These are phyloP conservation scores for Leccinum variicolor DNA, from an alignment of 768 basidiomycete genomes.

Conservation along the genomic window DNA sequence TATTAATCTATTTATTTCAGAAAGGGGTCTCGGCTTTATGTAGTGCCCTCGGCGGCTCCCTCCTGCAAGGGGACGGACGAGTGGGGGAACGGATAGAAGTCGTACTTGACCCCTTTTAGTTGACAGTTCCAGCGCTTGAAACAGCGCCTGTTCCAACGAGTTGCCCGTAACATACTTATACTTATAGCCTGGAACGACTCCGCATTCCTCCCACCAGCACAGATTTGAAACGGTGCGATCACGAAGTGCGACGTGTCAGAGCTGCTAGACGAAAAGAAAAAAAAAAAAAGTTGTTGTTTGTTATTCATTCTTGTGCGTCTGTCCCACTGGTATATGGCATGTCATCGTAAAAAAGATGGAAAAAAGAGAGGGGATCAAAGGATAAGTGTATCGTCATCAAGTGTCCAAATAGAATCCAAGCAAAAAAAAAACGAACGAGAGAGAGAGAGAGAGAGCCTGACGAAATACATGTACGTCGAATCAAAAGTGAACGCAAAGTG, in stretches of 20 bases:
- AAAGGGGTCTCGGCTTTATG: neutral
- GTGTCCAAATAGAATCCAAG: constrained; percentile 6
- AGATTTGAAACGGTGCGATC: neutral
- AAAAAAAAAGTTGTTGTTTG: neutral
- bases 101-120: neutral
- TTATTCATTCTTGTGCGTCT: neutral
- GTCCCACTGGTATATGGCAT: constrained; percentile 6
- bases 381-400: constrained; percentile 1
- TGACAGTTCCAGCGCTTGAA: too few relatives aligned
- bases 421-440: neutral
- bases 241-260: too few relatives aligned
- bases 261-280: too few relatives aligned
- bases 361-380: neutral
- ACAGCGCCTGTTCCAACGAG: too few relatives aligned
- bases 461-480: constrained; percentile 15
- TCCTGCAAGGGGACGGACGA: neutral
- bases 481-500: constrained; percentile 17
- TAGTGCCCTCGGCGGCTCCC: neutral
- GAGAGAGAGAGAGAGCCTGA: constrained; percentile 1
- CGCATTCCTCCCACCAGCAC: neutral
- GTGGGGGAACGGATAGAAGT: neutral
- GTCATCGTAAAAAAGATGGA: neutral
- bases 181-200: too few relatives aligned
- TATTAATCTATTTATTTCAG: neutral
- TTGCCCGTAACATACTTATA: too few relatives aligned